A percentile compares a stretch with the other conserved stretches of the same genome.
phyloP scores from a whole-genome alignment of 805 yeast genomes.

The Lachancea mirantina region DNA sequence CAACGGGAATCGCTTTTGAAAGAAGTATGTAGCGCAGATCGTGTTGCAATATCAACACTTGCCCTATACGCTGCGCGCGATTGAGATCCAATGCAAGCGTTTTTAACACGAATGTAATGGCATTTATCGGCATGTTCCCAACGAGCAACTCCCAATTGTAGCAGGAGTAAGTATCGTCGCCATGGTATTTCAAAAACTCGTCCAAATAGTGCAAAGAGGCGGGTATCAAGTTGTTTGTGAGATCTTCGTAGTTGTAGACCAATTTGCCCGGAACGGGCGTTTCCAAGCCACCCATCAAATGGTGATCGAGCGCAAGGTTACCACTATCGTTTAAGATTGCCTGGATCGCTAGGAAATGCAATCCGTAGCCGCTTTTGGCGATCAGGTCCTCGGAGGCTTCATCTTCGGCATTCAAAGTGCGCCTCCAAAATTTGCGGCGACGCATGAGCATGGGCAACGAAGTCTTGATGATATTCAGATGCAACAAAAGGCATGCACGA shows the following conservation, averaged over 20 bases:
- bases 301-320: constrained; percentile 8
- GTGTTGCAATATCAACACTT: constrained; percentile 31
- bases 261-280: constrained; percentile 3
- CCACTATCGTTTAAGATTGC: constrained; percentile 12
- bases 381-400: constrained; percentile 6
- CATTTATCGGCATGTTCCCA: constrained; percentile 54
- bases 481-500: constrained; percentile 40
- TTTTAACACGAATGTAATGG: constrained; percentile 45
- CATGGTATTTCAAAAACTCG: constrained; percentile 46
- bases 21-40: constrained; percentile 29
- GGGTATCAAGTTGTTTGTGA: constrained; percentile 48
- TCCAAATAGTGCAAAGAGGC: constrained; percentile 49
- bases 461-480: constrained; percentile 30
- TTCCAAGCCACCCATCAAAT: constrained; percentile 3
- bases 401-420: constrained; percentile 1
- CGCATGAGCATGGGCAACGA: constrained; percentile 11
- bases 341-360: constrained; percentile 9
- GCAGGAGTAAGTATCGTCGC: constrained; percentile 40
- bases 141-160: constrained; percentile 53
- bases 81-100: constrained; percentile 48
- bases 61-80: constrained; percentile 13
- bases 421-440: constrained; percentile 7
- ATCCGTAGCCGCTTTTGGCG: constrained; percentile 11
- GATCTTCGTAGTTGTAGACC: constrained; percentile 42
- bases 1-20: constrained; percentile 28